A percentile compares a stretch with the other conserved stretches of the same genome.
phyloP scores from a whole-genome alignment of 805 yeast species.

The Metschnikowia shivogae region DNA sequence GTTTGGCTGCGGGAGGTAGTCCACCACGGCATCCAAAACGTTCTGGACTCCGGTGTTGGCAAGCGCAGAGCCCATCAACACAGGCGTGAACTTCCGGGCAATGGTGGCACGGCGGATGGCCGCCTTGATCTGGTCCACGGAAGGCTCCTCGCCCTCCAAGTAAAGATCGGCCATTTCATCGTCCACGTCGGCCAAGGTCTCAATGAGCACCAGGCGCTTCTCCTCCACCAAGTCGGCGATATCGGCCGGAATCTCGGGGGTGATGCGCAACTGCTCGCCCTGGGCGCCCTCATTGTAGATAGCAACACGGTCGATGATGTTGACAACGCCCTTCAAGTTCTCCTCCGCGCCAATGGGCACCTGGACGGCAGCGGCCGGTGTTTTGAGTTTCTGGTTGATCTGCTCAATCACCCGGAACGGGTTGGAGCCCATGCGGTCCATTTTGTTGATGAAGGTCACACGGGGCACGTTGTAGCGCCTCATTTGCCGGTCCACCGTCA shows the following conservation, averaged over 20 bases:
- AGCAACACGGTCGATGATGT: conserved; percentile 83
- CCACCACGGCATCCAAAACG: conserved; percentile 92
- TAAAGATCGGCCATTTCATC: conserved; percentile 94
- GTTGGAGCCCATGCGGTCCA: conserved; percentile 99
- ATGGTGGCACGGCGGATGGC: conserved; percentile 96
- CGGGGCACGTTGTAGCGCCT: conserved; percentile 96
- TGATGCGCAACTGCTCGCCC: conserved; percentile 71
- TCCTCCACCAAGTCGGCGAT: conserved; percentile 82
- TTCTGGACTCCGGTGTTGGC: conserved; percentile 96
- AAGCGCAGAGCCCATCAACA: conserved; percentile 97
- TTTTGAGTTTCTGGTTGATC: conserved; percentile 78
- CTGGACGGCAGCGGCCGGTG: conserved; percentile 96
- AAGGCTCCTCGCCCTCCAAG: conserved; percentile 86
- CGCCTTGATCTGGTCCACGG: conserved; percentile 72
- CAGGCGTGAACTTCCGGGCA: conserved; percentile 96
- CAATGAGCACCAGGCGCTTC: conserved; percentile 80
- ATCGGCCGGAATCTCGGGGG: conserved; percentile 70
- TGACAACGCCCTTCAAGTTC: conserved; percentile 82
- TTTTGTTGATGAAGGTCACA: conserved; percentile 91
- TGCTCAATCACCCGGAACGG: conserved; percentile 95
- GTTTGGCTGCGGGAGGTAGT: conserved; percentile 92
- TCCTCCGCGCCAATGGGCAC: conserved; percentile 96
- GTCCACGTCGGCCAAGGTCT: conserved; percentile 95
- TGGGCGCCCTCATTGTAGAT: conserved; percentile 84
- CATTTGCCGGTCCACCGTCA: conserved; percentile 98